Conservation (phyloP, 2,329 filamentous ascomycete species). For the Blastomyces silverae region DNA sequence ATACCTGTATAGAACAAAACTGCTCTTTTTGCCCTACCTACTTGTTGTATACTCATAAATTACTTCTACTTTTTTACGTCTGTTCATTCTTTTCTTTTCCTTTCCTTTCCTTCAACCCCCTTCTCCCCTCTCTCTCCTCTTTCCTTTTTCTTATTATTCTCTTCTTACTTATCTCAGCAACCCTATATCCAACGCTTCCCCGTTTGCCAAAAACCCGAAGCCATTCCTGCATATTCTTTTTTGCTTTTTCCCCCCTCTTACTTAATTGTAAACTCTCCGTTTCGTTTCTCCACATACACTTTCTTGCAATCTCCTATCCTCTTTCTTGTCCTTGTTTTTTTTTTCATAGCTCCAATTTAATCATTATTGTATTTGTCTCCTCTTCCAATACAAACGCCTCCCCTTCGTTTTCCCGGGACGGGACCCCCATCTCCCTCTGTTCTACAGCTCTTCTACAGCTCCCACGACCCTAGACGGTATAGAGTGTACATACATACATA, state of each 20-base stretch:
- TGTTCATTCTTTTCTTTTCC: neutral
- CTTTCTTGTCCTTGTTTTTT: neutral
- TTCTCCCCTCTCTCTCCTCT: neutral
- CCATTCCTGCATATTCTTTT: neutral
- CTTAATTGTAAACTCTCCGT: too few relatives aligned
- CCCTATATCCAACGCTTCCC: too few relatives aligned
- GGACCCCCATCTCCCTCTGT: too few relatives aligned
- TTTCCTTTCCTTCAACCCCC: neutral
- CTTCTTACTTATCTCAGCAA: too few relatives aligned
- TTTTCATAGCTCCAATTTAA: neutral
- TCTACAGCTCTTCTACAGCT: too few relatives aligned
- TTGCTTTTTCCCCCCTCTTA: too few relatives aligned
- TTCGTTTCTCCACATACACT: too few relatives aligned
- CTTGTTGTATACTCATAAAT: neutral
- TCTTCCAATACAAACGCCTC: neutral
- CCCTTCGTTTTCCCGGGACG: too few relatives aligned
- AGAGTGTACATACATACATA: neutral
- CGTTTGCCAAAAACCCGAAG: too few relatives aligned
- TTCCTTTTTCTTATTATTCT: neutral
- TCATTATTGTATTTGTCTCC: neutral
- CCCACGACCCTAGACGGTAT: neutral
- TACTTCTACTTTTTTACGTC: neutral
- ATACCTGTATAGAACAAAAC: neutral
- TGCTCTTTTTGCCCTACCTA: neutral
- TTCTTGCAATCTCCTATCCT: neutral